These are phyloP conservation scores for Boletus semigastroideus DNA, from an alignment of 1,284 basidiomycete genomes.

Conservation along the genomic window DNA sequence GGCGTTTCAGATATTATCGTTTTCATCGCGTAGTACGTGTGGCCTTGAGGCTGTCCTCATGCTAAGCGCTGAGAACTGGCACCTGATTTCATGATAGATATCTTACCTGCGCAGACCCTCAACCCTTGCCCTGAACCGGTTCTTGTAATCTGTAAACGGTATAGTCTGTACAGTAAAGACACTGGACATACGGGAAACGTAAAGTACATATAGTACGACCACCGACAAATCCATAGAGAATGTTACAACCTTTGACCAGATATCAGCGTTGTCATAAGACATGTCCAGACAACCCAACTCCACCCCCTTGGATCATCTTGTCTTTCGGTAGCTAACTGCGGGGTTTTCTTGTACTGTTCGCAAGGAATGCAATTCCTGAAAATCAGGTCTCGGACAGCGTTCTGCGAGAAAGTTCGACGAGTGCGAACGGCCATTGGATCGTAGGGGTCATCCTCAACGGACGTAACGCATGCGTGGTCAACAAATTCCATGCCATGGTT, in stretches of 20 bases:
- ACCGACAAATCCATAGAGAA: not conserved
- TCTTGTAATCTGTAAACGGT: not conserved
- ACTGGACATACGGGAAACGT: not conserved
- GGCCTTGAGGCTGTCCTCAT: not conserved
- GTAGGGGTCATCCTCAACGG: constrained; percentile 22
- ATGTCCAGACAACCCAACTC: constrained; percentile 18
- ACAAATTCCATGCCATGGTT: constrained; percentile 26
- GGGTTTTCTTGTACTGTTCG: constrained; percentile 1
- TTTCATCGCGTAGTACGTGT: not conserved
- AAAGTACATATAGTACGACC: not conserved
- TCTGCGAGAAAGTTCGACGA: constrained; percentile 19
- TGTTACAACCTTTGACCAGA: not conserved
- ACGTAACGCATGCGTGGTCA: constrained; percentile 34
- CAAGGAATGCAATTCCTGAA: constrained; percentile 15
- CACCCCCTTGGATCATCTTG: constrained; percentile 10
- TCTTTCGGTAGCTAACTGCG: not conserved
- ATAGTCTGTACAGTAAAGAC: not conserved
- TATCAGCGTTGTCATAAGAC: constrained; percentile 17
- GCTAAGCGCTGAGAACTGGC: not conserved
- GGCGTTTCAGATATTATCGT: too few species aligned
- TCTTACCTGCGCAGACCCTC: not conserved
- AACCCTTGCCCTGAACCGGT: constrained; percentile 1
- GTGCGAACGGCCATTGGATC: constrained; percentile 17
- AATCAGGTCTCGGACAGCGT: constrained; percentile 26
- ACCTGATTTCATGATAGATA: constrained; percentile 8